Evolutionary conservation across 164 flowering plant species (phyloP), one percentile per base, ranked within the genome.

Genomic region (Stephania yunnanensis): DNA sequence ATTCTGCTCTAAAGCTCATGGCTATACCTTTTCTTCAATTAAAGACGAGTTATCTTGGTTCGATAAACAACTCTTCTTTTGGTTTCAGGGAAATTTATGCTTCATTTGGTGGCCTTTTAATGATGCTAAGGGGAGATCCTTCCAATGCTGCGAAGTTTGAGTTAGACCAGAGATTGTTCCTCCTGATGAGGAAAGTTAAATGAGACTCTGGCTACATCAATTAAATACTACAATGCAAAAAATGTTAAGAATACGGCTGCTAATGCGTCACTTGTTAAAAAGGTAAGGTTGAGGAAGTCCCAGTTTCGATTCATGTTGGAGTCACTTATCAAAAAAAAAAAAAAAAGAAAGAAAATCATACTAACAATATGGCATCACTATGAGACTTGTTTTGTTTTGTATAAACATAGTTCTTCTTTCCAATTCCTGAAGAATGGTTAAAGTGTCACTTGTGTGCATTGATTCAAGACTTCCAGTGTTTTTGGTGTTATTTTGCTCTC

Each of bases 61-160:
- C 19, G 19, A 65, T 9, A 29, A 10, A 2, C 65, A 22, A 70
- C 71, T 71, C 15, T 70, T 74, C 17, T 68, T 70, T 75, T 70
- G 66, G 29, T 10, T 81, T 50, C 85, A 93, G 98, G 82, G 96
- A 89, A 71, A 85, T 91, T 10, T 86, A 87, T 76, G 87, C 85
- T 68, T 93, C 98, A 13, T 93, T 86, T 82, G 96, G 96, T 74
- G 98, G 98, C 15, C 93, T 93, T 69, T 84, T 91, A 77, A 90
- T 93, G 96, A 46, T 86, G 89, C 84, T 93, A 76, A 86, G 75
- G 81, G 97, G 94, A 7, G 93, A 90, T 25, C 89, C 89, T 5
- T 77, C 87, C 8, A 80, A 83, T 77, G 82, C 86, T 15, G 71
- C 82, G 19, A 80, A 86, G 29, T 91, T 90, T 68, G 87, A 91